Base-by-base conservation (phyloP, 2,329 filamentous ascomycete species). In the Epichloe festucae region DNA sequence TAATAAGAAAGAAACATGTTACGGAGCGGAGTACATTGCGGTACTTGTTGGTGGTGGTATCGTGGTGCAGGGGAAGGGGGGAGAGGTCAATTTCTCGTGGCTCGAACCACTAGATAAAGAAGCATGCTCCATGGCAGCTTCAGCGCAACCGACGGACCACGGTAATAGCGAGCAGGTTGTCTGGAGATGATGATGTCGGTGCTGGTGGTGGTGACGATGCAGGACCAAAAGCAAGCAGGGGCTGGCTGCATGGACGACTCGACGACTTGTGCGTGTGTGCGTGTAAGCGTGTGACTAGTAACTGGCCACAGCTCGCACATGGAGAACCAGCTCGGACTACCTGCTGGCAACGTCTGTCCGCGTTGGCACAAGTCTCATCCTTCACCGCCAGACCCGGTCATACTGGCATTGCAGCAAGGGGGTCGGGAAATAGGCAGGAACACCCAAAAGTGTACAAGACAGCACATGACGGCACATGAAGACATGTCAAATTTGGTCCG, bases 151-250 rank as follows among this genome's bases (percentile, higher is more conserved):
- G 40, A 19, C 19, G 40, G 40, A 21, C 40, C 40, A 42, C 17
- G 40, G 21, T 43, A 23, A n/a, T 3, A 38, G 17, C 40, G 41
- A 44, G 27, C 27, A 27, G 27, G 7, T 8, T 27, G 27, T 8
- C 27, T 27, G 27, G 27, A 27, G 27, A 27, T 27, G 27, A 27
- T 27, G 27, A 27, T 41, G 48, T 27, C 23, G 23, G 23, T 27
- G 23, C 23, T 49, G 31, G 27, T 39, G 31, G 38, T 14, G 19
- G 23, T 41, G 38, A 27, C 36, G 44, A 50, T 51, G 47, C 51
- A 52, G 36, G 51, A 40, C 49, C 46, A 49, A 46, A 51, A 48
- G 50, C 50, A 53, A 51, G 27, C 31, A 50, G 41, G 41, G 41
- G 31, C 40, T 34, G 17, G 31, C 40, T 34, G 17, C 48, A 23